Evolutionary conservation across 2,329 filamentous ascomycete genomes (phyloP).

Genomic region (Diaporthe citri): DNA sequence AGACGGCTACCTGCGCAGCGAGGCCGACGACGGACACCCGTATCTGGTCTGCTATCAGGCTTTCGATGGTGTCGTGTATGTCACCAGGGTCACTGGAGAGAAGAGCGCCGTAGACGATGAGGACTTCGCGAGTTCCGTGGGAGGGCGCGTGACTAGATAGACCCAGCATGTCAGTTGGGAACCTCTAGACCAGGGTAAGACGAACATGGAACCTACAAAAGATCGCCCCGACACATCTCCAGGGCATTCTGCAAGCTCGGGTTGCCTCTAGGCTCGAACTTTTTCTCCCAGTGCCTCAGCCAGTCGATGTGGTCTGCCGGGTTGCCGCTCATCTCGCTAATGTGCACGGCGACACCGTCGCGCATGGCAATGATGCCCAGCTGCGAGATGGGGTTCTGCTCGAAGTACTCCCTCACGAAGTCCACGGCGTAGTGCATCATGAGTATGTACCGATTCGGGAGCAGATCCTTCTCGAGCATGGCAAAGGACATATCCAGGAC

Average conservation of each 20-base stretch:
- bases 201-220: constrained; percentile 72
- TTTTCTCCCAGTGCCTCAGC: constrained; percentile 74
- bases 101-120: constrained; percentile 92
- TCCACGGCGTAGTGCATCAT: constrained; percentile 85
- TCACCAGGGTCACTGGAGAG: constrained; percentile 93
- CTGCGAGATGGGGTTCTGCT: constrained; percentile 98
- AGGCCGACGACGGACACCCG: constrained; percentile 91
- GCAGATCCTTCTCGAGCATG: constrained; percentile 95
- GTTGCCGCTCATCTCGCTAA: constrained; percentile 93
- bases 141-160: constrained; percentile 81
- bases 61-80: constrained; percentile 89
- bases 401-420: constrained; percentile 95
- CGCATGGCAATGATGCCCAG: constrained; percentile 93
- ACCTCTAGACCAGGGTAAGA: background rate
- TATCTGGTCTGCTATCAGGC: constrained; percentile 84
- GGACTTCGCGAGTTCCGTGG: constrained; percentile 92
- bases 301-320: constrained; percentile 87
- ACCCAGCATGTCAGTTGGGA: constrained; percentile 39
- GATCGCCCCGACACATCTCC: constrained; percentile 90
- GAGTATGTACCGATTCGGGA: constrained; percentile 87
- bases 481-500: constrained; percentile 93
- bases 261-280: constrained; percentile 77
- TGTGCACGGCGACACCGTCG: constrained; percentile 86
- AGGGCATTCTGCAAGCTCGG: constrained; percentile 93
- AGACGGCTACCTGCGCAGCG: constrained; percentile 92